These are phyloP conservation scores for Coccomyxa sp. DNA, from an alignment of 139 green algal genomes.

Conservation along the genomic window DNA sequence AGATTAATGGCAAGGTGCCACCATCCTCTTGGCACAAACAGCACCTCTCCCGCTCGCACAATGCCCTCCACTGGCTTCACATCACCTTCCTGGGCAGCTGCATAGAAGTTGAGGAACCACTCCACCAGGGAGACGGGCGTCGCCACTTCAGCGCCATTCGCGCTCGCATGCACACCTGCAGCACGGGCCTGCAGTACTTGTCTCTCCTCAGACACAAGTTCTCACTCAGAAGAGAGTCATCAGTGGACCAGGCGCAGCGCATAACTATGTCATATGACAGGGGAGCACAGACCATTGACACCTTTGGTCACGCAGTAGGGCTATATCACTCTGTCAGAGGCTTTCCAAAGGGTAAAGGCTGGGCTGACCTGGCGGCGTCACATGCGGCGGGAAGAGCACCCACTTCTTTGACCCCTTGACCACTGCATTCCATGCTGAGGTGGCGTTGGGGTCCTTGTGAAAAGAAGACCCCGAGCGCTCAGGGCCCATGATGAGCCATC, in stretches of 20 bases:
- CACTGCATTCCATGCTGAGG: slow-evolving; percentile 93
- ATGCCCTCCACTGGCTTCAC: slow-evolving; percentile 43
- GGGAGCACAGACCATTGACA: no score
- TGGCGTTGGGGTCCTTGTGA: slow-evolving; percentile 88
- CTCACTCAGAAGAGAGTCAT: no score
- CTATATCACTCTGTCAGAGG: neutral
- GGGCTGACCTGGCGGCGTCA: slow-evolving; percentile 61
- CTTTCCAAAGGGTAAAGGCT: no score
- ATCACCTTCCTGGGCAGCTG: slow-evolving; percentile 31
- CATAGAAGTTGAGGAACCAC: slow-evolving; percentile 90
- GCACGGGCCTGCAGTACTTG: neutral
- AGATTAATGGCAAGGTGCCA: slow-evolving; percentile 90
- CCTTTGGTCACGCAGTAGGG: neutral
- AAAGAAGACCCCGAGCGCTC: slow-evolving; percentile 68
- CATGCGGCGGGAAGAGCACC: slow-evolving; percentile 83
- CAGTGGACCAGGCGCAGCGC: no score
- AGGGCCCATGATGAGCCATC: slow-evolving; percentile 94
- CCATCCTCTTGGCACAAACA: slow-evolving; percentile 87
- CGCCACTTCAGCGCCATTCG: slow-evolving; percentile 86
- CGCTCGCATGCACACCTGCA: slow-evolving; percentile 78
- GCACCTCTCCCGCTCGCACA: slow-evolving; percentile 64
- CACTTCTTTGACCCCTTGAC: slow-evolving; percentile 87
- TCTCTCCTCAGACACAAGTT: no score
- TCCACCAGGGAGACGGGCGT: slow-evolving; percentile 85
- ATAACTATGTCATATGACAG: no score